Evolutionary conservation across 768 basidiomycete genomes (phyloP), one percentile per base, ranked within the genome.

Genomic region (Boletus fagicola): DNA sequence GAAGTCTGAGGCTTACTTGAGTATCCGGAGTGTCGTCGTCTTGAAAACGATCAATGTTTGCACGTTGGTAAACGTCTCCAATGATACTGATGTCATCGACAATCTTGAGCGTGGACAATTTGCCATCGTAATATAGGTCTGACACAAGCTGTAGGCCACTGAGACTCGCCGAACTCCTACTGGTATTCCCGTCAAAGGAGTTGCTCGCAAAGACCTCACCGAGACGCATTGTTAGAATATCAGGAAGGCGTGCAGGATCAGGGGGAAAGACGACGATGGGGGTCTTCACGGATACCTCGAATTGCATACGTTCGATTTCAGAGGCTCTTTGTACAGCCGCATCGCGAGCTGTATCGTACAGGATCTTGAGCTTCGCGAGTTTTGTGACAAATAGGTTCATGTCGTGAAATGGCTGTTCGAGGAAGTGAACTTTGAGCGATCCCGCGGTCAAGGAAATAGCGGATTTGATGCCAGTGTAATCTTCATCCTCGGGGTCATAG

Each of bases 241-340:
- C 92, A 13, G 73, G 76, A 9, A 86, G 85, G 7, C 68, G 72
- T 2, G 79, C 71, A 3, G 87, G 77, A 66, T 89, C 78, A 9
- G 84, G 81, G 12, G 97, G 97, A 67, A 98, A 87, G 26, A 96
- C 78, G 47, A 98, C 71, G 62, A 99, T 98, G 1, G 97, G 97
- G 0, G 94, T 88, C 74, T 90, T 92, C 67, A 98, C 78, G 26
- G 87, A 85, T n/a, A 98, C 70, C 56, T 93, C 83, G 74, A 94
- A 98, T 70, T 92, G 85, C 90, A 98, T 94, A 51, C 86, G 83
- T 63, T 91, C 87, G n/a, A 95, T 90, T 71, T 91, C 92, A n/a
- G 92, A 85, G 5, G 94, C 97, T 48, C 83, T 80, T 69, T 98
- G 92, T 26, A 92, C 94, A 39, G 97, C 97, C 22, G 85, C 96